These are phyloP conservation scores for Botrytis hyacinthi DNA, from an alignment of 2,329 filamentous ascomycete genomes.

Conservation along the genomic window DNA sequence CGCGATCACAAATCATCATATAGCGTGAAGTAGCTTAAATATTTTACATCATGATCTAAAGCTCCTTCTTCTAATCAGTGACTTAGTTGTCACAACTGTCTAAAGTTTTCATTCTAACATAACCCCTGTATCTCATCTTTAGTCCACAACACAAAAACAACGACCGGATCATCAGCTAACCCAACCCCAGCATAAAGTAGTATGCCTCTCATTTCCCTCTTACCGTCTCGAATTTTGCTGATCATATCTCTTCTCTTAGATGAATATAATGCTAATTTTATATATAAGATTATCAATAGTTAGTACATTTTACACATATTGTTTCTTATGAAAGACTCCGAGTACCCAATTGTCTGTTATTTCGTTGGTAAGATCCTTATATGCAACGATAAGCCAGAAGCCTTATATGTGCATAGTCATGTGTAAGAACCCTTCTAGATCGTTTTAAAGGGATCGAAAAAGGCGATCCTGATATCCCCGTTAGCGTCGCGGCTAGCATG, in stretches of 20 bases:
- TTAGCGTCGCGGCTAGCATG: conserved; percentile 1
- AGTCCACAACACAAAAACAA: background rate
- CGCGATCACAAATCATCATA: background rate
- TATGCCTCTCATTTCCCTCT: background rate
- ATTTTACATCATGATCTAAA: too few relatives aligned
- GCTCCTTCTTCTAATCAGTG: background rate
- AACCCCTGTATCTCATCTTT: background rate
- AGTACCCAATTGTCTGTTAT: conserved; percentile 8
- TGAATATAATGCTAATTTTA: background rate
- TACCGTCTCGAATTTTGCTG: background rate
- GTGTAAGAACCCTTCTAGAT: background rate
- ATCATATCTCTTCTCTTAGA: background rate
- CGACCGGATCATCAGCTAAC: background rate
- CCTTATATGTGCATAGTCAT: background rate
- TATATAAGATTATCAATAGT: background rate
- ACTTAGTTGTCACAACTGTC: background rate
- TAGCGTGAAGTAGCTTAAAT: background rate
- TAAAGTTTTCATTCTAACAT: background rate
- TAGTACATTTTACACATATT: background rate
- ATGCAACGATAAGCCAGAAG: background rate
- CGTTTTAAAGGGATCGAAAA: background rate
- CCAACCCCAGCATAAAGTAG: background rate
- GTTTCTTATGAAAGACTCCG: background rate
- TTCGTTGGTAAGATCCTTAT: background rate
- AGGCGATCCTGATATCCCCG: background rate